A percentile compares a stretch with the other conserved stretches of the same genome.
Conservation (phyloP, 1,139 yeast genomes). For the Sugiyamaella grinbergsii region DNA sequence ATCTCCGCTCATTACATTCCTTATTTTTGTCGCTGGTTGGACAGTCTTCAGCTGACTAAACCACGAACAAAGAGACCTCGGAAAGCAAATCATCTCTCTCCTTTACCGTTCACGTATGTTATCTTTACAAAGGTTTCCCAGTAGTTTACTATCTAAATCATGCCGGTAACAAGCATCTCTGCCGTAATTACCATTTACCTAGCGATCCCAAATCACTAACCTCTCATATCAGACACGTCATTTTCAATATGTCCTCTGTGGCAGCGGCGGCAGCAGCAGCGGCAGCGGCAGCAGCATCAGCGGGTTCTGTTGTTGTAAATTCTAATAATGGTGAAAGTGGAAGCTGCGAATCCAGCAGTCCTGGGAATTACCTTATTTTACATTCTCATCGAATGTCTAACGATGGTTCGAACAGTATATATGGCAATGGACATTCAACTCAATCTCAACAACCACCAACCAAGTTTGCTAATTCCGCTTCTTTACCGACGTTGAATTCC, state of each 20-base stretch:
- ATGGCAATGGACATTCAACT: constrained; percentile 4
- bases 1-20: too few relatives aligned
- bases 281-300: constrained; percentile 21
- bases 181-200: too few relatives aligned
- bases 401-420: not conserved
- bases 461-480: constrained; percentile 14
- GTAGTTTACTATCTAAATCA: not conserved
- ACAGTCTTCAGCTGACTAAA: too few relatives aligned
- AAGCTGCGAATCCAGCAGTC: not conserved
- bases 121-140: too few relatives aligned
- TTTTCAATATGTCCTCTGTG: constrained; percentile 19
- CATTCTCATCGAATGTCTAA: constrained; percentile 2
- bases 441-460: constrained; percentile 9
- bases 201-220: not conserved
- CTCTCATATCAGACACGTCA: constrained; percentile 5
- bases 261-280: constrained; percentile 22
- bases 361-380: constrained; percentile 3
- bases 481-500: constrained; percentile 40
- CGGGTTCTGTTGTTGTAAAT: constrained; percentile 11
- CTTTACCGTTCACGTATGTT: too few relatives aligned
- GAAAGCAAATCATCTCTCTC: too few relatives aligned
- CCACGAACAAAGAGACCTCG: too few relatives aligned
- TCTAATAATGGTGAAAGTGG: not conserved
- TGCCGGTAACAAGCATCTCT: too few relatives aligned
- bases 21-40: too few relatives aligned